Evolutionary conservation across 2,329 filamentous ascomycete species (phyloP), one percentile per base, ranked within the genome.

Genomic region (Microdochium bolleyi): DNA sequence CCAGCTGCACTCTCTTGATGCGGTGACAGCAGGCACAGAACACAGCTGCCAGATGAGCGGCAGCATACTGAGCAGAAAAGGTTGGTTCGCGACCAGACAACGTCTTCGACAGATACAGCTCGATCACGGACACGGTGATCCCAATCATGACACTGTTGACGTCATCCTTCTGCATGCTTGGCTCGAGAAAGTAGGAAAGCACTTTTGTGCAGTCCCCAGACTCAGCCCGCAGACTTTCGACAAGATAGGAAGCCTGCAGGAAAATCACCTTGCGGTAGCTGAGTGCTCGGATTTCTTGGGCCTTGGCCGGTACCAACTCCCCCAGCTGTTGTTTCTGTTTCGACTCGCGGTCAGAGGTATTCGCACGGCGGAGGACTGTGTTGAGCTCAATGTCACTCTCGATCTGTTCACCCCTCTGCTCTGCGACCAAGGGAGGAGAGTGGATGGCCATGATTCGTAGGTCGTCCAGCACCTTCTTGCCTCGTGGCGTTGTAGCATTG

Each of bases 331-430:
- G 88, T 73, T 95, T 96, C 65, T 96, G 91, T 56, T 87, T 81
- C 2, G 83, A 71, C 52, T 90, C 85, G 56, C 92, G 84, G 27
- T 92, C 88, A 5, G 85, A 82, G 57, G 84, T 89, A 75, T 90
- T 89, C 19, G 92, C 92, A 55, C 94, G 83, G 55, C 92, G 85
- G 50, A 99, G 76, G 19, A 97, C 88, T 1, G 91, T 95, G 64
- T 99, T 97, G 41, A 99, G 80, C 64, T 99, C 94, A 52, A 99
- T 92, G 59, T 97, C 94, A 66, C 92, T 96, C 68, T 99, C 94
- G 10, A 94, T 80, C 64, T 95, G 86, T 60, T 96, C 92, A 27
- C 89, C 87, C 54, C 91, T 84, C 65, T 95, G 88, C 64, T 96
- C 90, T 2, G 92, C 84, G 30, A 99, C 87, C 52, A 99, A 73